Conservation (phyloP, 2,329 filamentous ascomycete genomes). For the Xylaria sp. region DNA sequence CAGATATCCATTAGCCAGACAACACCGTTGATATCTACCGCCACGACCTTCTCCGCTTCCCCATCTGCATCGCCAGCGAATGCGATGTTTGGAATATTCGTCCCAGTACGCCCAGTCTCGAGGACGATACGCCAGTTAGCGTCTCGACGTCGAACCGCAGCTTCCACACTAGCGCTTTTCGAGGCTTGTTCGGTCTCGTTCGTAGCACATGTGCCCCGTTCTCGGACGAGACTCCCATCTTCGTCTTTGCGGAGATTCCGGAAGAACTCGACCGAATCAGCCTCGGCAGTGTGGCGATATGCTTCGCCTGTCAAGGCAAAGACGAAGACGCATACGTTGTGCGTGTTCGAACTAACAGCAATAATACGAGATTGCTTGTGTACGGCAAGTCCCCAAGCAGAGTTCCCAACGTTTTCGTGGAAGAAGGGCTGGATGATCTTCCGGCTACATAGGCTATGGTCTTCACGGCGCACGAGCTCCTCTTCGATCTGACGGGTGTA, state of each 20-base stretch:
- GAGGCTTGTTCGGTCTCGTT: constrained; percentile 2
- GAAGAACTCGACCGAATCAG: constrained; percentile 19
- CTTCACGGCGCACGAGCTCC: constrained; percentile 27
- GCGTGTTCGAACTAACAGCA: constrained; percentile 79
- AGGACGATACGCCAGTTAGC: constrained; percentile 56
- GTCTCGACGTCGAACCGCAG: constrained; percentile 44
- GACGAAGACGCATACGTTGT: constrained; percentile 38
- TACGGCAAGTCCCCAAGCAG: constrained; percentile 87
- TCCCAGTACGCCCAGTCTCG: constrained; percentile 41
- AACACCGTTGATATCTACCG: constrained; percentile 53
- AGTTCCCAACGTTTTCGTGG: constrained; percentile 72
- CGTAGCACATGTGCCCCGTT: not conserved
- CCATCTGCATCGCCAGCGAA: constrained; percentile 52
- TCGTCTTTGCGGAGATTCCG: constrained; percentile 29
- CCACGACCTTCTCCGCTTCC: constrained; percentile 52
- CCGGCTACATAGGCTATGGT: constrained; percentile 24
- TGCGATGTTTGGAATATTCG: constrained; percentile 57
- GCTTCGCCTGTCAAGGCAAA: constrained; percentile 34
- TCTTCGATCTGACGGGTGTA: constrained; percentile 57
- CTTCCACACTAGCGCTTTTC: constrained; percentile 33
- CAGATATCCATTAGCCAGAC: constrained; percentile 58
- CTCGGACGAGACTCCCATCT: constrained; percentile 8
- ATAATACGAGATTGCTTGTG: constrained; percentile 82
- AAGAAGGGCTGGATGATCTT: constrained; percentile 58
- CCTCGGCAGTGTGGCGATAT: constrained; percentile 3